Conservation (phyloP, 1,284 basidiomycete genomes). For the Mycosarcoma maydis region DNA sequence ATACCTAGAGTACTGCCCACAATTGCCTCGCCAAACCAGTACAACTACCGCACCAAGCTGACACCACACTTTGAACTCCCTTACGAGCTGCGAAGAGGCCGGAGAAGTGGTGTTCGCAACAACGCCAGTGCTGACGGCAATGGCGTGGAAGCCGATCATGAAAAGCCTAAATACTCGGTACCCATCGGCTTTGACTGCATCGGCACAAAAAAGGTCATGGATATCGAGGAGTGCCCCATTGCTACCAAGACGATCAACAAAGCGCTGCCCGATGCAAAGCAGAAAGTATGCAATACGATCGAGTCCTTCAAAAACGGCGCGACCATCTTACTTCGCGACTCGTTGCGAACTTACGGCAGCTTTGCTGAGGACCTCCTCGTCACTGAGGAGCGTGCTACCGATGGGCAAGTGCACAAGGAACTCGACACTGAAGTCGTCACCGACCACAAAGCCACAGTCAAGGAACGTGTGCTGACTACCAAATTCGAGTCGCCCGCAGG, state of each 20-base stretch:
- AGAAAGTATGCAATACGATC: constrained; percentile 80
- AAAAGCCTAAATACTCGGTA: constrained; percentile 72
- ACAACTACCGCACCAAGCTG: constrained; percentile 93
- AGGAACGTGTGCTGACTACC: constrained; percentile 83
- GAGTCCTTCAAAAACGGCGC: constrained; percentile 86
- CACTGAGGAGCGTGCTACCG: constrained; percentile 1
- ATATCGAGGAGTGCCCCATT: constrained; percentile 97
- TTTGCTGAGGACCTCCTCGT: constrained; percentile 31
- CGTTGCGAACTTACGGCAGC: constrained; percentile 70
- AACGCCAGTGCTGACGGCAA: constrained; percentile 55
- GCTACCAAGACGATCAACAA: constrained; percentile 84
- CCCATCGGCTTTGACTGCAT: constrained; percentile 89
- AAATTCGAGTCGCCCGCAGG: constrained; percentile 86
- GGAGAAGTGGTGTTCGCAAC: constrained; percentile 61
- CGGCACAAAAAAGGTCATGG: constrained; percentile 80
- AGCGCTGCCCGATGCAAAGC: constrained; percentile 74
- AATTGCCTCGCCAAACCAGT: constrained; percentile 85
- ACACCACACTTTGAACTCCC: constrained; percentile 94
- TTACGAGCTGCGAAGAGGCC: constrained; percentile 69
- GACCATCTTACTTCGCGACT: constrained; percentile 90
- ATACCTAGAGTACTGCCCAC: constrained; percentile 80
- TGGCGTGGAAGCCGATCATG: constrained; percentile 37
- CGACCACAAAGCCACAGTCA: constrained; percentile 81
- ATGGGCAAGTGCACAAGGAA: constrained; percentile 23
- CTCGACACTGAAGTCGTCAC: constrained; percentile 71